A percentile compares a stretch with the other conserved stretches of the same genome.
Conservation (phyloP, 2,329 filamentous ascomycete species). For the Beauveria sp. region DNA sequence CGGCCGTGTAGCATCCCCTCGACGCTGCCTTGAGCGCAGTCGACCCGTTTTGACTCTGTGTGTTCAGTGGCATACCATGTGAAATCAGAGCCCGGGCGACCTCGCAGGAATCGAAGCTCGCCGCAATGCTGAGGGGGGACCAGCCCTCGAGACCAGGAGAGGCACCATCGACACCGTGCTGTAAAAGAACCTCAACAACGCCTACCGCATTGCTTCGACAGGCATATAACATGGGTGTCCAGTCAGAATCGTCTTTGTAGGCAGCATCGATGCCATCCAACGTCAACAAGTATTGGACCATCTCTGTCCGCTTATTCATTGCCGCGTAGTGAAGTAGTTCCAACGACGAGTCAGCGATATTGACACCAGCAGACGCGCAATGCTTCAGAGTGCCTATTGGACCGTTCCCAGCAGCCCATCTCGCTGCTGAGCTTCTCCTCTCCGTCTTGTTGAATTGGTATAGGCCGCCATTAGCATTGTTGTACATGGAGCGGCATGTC, state of each 20-base stretch:
- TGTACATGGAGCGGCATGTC: background rate
- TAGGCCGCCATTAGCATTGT: background rate
- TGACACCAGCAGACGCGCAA: background rate
- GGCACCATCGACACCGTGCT: slow-evolving; percentile 4
- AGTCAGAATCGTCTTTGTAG: background rate
- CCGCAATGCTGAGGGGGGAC: slow-evolving; percentile 13
- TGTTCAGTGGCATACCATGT: slow-evolving; percentile 5
- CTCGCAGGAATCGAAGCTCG: slow-evolving; percentile 11
- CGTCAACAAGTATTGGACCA: slow-evolving; percentile 6
- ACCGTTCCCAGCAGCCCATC: slow-evolving; percentile 2
- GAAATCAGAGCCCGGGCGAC: slow-evolving; percentile 10
- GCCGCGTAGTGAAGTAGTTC: slow-evolving; percentile 10
- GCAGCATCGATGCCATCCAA: slow-evolving; percentile 3
- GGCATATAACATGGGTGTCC: slow-evolving; percentile 13
- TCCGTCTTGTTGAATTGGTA: slow-evolving; percentile 1
- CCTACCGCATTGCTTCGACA: slow-evolving; percentile 6
- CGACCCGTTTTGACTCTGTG: slow-evolving; percentile 10
- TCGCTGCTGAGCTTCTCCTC: background rate
- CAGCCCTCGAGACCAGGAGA: slow-evolving; percentile 11
- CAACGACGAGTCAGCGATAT: background rate
- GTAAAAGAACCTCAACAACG: slow-evolving; percentile 9
- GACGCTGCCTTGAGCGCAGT: slow-evolving; percentile 14
- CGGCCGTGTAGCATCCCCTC: slow-evolving; percentile 5
- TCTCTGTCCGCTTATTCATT: background rate
- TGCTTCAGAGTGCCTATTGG: background rate